Evolutionary conservation across 257 asterid species (phyloP).

Genomic region (Jacaranda copaia): DNA sequence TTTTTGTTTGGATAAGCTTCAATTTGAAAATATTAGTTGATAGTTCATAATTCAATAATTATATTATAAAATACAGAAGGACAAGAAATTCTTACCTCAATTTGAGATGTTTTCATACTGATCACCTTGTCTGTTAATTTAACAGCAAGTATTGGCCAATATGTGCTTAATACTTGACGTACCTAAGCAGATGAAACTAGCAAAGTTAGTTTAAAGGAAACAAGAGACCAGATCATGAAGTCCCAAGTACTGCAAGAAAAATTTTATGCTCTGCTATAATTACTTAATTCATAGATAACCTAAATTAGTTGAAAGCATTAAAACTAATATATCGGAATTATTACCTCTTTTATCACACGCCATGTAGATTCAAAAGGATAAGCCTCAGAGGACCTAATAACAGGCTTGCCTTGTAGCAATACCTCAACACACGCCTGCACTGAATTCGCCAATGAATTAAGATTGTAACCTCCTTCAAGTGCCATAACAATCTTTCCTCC

Average conservation of each 20-base stretch:
- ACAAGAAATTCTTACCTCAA: constrained; percentile 49
- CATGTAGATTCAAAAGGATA: constrained; percentile 90
- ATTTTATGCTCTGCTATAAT: not conserved
- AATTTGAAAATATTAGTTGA: not conserved
- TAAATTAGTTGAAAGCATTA: constrained; percentile 10
- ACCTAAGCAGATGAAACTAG: constrained; percentile 54
- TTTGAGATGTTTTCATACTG: constrained; percentile 44
- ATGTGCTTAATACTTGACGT: constrained; percentile 60
- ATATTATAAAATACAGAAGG: constrained; percentile 4
- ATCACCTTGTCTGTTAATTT: constrained; percentile 58
- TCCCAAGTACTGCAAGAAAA: not conserved
- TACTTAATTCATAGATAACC: not conserved
- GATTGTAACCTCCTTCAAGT: constrained; percentile 97
- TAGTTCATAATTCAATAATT: not conserved
- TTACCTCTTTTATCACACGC: constrained; percentile 81
- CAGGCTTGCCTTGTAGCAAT: constrained; percentile 65
- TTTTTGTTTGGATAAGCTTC: not conserved
- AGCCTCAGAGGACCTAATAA: constrained; percentile 54
- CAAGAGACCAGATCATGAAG: constrained; percentile 3
- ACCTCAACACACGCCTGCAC: constrained; percentile 81
- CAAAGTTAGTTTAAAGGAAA: not conserved
- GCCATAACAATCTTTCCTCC: constrained; percentile 94
- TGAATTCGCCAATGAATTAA: constrained; percentile 78
- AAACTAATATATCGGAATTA: constrained; percentile 11
- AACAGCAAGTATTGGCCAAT: constrained; percentile 75